Percentiles rank a stretch among this genome's conserved stretches.
phyloP scores from a whole-genome alignment of 352 stramenopile species.

The Globisporangium mamillatum region DNA sequence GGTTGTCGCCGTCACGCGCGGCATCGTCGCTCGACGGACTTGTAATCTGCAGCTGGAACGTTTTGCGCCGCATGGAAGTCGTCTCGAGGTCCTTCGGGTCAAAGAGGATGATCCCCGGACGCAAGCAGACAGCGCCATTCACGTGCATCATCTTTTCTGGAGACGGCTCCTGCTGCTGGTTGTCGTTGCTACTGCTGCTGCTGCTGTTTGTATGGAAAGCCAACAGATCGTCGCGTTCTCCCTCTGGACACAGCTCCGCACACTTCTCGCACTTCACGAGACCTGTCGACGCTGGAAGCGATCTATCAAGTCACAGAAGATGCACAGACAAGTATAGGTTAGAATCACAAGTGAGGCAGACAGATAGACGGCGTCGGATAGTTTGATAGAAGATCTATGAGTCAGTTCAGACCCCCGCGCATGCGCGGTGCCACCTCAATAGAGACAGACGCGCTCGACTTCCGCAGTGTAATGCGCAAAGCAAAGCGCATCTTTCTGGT shows the following conservation, averaged over 20 bases:
- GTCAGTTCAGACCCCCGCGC: conserved; percentile 1
- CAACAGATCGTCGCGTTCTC: background rate
- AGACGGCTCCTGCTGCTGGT: conserved; percentile 7
- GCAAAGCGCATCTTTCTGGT: conserved; percentile 6
- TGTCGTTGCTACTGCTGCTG: background rate
- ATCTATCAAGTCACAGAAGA: background rate
- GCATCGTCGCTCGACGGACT: conserved; percentile 5
- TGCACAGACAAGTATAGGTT: background rate
- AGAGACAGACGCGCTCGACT: conserved; percentile 3
- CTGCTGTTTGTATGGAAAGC: background rate
- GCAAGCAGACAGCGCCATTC: conserved; percentile 10
- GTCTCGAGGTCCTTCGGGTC: conserved; percentile 41
- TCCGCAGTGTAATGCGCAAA: background rate
- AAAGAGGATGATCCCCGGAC: conserved; percentile 46
- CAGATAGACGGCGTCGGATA: background rate
- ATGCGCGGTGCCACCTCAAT: conserved; percentile 1
- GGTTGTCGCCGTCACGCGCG: conserved; percentile 15
- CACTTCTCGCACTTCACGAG: background rate
- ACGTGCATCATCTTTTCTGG: conserved; percentile 10
- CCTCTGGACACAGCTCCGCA: background rate
- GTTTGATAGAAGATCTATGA: background rate
- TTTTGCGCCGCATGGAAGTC: background rate
- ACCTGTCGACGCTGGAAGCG: background rate
- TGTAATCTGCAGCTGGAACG: conserved; percentile 18
- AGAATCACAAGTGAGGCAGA: background rate